phyloP scores from a whole-genome alignment of 306 rosid species.

The Potentilla sterilis region DNA sequence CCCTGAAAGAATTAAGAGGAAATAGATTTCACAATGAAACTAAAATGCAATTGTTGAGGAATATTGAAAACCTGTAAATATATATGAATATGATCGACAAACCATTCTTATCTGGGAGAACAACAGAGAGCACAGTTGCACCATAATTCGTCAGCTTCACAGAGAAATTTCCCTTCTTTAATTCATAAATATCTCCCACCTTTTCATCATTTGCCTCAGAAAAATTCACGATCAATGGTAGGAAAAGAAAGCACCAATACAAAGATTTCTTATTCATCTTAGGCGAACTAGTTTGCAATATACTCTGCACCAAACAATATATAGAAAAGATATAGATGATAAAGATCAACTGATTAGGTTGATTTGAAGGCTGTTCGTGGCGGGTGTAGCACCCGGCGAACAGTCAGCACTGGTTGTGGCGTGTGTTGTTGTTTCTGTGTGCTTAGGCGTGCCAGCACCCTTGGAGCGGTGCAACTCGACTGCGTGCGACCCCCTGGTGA shows the following conservation, averaged over 20 bases:
- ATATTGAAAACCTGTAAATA: not conserved
- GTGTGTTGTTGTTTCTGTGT: too few relatives aligned
- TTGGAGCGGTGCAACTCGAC: too few relatives aligned
- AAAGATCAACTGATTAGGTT: not conserved
- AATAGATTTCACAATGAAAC: not conserved
- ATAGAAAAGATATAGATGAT: not conserved
- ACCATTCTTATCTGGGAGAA: conserved; percentile 42
- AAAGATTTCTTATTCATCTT: conserved; percentile 26
- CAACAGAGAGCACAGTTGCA: conserved; percentile 34
- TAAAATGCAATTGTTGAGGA: not conserved
- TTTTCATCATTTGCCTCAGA: conserved; percentile 5
- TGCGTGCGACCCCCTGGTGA: too few relatives aligned
- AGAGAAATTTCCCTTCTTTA: conserved; percentile 33
- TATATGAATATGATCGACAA: not conserved
- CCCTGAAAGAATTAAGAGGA: conserved; percentile 15
- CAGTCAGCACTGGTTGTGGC: too few relatives aligned
- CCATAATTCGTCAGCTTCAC: conserved; percentile 38
- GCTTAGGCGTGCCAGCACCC: too few relatives aligned
- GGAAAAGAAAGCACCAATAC: conserved; percentile 14
- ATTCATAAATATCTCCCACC: conserved; percentile 26
- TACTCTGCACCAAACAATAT: not conserved
- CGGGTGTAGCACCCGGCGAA: too few relatives aligned
- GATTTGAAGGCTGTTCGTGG: not conserved
- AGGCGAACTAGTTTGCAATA: not conserved
- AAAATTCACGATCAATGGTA: not conserved